Evolutionary conservation across 176 grass and related monocot genomes (phyloP).

Genomic region (Echinochloa phyllopogon): DNA sequence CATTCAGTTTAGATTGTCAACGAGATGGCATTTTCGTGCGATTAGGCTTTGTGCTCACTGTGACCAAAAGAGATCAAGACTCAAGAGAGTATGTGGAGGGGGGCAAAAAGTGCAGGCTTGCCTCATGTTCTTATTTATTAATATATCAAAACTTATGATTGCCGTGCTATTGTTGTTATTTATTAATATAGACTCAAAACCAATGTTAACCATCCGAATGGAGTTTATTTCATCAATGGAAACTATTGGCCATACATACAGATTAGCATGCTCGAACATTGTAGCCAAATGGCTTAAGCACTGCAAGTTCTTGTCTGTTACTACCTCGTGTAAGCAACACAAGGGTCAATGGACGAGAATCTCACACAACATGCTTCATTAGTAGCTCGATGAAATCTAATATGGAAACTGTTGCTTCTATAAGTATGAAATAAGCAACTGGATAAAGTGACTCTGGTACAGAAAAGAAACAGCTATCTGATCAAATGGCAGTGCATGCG

Average conservation of each 20-base stretch:
- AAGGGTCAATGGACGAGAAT: background rate
- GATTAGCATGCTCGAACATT: background rate
- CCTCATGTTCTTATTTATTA: no score
- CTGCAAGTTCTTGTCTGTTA: background rate
- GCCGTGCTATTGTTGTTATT: background rate
- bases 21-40: background rate
- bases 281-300: background rate
- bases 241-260: conserved; percentile 16
- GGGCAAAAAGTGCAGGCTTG: no score
- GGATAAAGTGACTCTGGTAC: background rate
- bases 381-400: background rate
- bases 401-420: background rate
- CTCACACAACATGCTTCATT: background rate
- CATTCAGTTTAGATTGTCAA: conserved; percentile 26
- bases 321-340: no score
- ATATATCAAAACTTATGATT: background rate
- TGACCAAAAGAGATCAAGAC: no score
- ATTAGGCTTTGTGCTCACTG: conserved; percentile 6
- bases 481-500: background rate
- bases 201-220: background rate
- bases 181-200: background rate
- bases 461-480: background rate
- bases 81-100: no score
- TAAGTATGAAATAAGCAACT: background rate
- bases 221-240: conserved; percentile 5